Base-by-base conservation (phyloP, 2,329 filamentous ascomycete genomes). In the Colletotrichum liaoningense region DNA sequence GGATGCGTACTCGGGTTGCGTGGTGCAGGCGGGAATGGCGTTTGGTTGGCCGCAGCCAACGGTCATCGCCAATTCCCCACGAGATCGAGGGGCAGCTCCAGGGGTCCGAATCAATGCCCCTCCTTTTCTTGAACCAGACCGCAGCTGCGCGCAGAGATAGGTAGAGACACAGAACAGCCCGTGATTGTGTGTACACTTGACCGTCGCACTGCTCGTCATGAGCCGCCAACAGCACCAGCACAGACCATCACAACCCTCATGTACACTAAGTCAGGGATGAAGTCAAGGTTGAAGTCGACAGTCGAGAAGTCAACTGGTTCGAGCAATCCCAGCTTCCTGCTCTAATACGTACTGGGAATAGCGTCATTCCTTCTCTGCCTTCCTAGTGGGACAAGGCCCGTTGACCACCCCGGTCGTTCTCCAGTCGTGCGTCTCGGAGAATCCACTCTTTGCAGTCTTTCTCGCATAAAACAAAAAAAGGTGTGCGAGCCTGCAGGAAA, bases 21-120 rank as follows among this genome's bases (percentile, higher is more conserved):
- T 62, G 67, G 46, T 70, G 70, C 35, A 55, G 59, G 26, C 66
- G 70, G 60, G 49, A 70, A 73, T 56, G 60, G 71, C 71, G 60
- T 70, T 62, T 73, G 67, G 71, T 70, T 57, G 60, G 71, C 67
- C 24, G 71, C 60, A 62, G 67, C 67, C 71, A 70, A 70, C 67
- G 35, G 60, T 19, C 59, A 55, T 70, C 46, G 60, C 28, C 70
- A 60, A 70, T 63, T 68, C 71, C 71, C 73, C 73, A 75, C 70
- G 71, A 75, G 73, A 75, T 75, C 73, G 71, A 74, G 73, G 69
- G 69, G 49, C 28, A 65, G 52, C 33, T 49, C 69, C 66, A 70
- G 65, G 67, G 71, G 66, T 67, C 71, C 62, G 63, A 59, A 35
- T 35, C 33, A 35, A 49, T 59, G 73, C 71, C 73, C 73, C 73